Evolutionary conservation across 805 yeast species (phyloP).

Genomic region (Metschnikowia reukaufii): DNA sequence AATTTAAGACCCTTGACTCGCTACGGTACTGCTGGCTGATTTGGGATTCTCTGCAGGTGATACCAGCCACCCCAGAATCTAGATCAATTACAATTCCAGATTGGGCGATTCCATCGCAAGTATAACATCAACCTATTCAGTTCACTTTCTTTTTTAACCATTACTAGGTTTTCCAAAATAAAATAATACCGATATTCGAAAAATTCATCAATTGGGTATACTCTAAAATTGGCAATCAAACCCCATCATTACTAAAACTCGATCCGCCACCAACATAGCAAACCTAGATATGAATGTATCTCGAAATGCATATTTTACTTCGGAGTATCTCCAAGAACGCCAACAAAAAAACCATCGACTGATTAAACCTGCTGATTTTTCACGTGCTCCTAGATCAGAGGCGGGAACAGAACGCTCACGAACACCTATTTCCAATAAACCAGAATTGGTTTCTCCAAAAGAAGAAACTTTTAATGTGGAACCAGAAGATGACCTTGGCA

Average conservation of each 20-base stretch:
- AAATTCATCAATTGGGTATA: too few species aligned
- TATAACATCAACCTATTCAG: not conserved
- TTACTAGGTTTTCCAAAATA: not conserved
- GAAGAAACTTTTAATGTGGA: not conserved
- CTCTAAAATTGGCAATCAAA: too few species aligned
- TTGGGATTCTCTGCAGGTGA: not conserved
- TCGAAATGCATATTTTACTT: conserved; percentile 41
- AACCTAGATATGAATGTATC: conserved; percentile 49
- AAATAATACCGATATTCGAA: not conserved
- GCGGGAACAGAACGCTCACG: not conserved
- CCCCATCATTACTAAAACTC: too few species aligned
- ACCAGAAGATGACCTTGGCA: conserved; percentile 25
- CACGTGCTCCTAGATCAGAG: not conserved
- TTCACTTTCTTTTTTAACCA: not conserved
- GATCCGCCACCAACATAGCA: too few species aligned
- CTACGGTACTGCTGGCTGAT: not conserved
- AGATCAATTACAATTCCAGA: conserved; percentile 8
- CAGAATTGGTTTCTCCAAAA: not conserved
- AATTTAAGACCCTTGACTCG: not conserved
- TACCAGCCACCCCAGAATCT: conserved; percentile 13
- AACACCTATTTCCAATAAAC: not conserved
- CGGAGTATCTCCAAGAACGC: conserved; percentile 29
- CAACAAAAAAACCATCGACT: not conserved
- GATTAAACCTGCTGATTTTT: not conserved
- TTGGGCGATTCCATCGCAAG: conserved; percentile 2